phyloP scores from a whole-genome alignment of 2,329 filamentous ascomycete genomes.

The Atkinsonella hypoxylon region DNA sequence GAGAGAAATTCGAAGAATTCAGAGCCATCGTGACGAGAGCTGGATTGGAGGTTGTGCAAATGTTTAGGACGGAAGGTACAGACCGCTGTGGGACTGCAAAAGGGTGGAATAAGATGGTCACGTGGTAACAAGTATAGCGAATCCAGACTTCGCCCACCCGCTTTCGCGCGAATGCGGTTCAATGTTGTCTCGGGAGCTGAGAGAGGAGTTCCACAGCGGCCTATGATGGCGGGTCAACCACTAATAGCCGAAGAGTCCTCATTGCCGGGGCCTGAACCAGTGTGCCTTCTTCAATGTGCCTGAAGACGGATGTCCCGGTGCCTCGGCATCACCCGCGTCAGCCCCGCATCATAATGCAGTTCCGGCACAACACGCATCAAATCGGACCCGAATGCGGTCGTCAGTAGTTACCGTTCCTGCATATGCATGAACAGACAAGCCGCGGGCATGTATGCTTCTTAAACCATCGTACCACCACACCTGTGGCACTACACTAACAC shows the following conservation, averaged over 20 bases:
- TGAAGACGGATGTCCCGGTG: neutral
- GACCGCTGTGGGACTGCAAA: no score
- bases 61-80: conserved; percentile 7
- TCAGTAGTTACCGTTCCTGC: neutral
- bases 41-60: conserved; percentile 16
- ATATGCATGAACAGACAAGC: neutral
- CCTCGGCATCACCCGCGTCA: neutral
- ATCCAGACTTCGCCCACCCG: no score
- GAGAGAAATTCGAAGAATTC: conserved; percentile 18
- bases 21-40: conserved; percentile 12
- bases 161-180: no score
- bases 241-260: neutral
- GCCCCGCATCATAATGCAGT: neutral
- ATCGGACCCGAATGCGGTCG: neutral
- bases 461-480: neutral
- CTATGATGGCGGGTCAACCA: neutral
- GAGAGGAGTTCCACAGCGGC: neutral
- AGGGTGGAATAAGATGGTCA: conserved; percentile 9
- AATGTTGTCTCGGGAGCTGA: no score
- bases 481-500: neutral
- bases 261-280: neutral
- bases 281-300: no score
- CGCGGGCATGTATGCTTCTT: neutral
- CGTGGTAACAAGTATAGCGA: no score
- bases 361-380: neutral